phyloP scores from a whole-genome alignment of 768 basidiomycete genomes.

The Kwoniella bestiolae region DNA sequence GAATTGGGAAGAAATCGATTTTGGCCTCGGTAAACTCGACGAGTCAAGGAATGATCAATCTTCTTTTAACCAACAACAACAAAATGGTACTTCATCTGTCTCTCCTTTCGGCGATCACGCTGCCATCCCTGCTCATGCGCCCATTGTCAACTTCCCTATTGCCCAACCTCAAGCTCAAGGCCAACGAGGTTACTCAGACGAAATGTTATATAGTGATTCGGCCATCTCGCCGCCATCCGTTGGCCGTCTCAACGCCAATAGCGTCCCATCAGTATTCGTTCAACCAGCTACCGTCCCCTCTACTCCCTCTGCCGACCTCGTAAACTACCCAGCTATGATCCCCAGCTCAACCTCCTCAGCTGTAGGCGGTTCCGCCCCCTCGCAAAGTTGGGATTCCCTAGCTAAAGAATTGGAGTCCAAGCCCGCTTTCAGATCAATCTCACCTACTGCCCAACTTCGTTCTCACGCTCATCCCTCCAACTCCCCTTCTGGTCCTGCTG shows the following conservation, averaged over 20 bases:
- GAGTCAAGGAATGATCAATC: constrained; percentile 28
- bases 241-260: constrained; percentile 21
- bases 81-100: constrained; percentile 5
- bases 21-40: constrained; percentile 55
- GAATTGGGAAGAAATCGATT: constrained; percentile 58
- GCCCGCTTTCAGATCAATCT: constrained; percentile 53
- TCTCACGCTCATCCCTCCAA: constrained; percentile 36
- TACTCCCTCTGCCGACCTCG: constrained; percentile 32
- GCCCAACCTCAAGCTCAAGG: constrained; percentile 4
- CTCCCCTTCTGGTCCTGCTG: not conserved
- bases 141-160: constrained; percentile 18
- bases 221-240: constrained; percentile 9
- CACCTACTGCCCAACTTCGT: constrained; percentile 44
- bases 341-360: constrained; percentile 25
- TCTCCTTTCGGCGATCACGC: constrained; percentile 21
- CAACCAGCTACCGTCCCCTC: constrained; percentile 46
- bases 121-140: constrained; percentile 5
- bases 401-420: constrained; percentile 36
- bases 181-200: constrained; percentile 10
- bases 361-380: not conserved
- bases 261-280: constrained; percentile 41
- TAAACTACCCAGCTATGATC: constrained; percentile 31
- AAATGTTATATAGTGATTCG: constrained; percentile 16
- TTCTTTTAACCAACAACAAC: constrained; percentile 11
- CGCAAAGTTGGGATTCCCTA: constrained; percentile 42